Percentiles rank a stretch among this genome's conserved stretches.
Conservation (phyloP, 768 basidiomycete genomes). For the Punctularia strigosozonata region DNA sequence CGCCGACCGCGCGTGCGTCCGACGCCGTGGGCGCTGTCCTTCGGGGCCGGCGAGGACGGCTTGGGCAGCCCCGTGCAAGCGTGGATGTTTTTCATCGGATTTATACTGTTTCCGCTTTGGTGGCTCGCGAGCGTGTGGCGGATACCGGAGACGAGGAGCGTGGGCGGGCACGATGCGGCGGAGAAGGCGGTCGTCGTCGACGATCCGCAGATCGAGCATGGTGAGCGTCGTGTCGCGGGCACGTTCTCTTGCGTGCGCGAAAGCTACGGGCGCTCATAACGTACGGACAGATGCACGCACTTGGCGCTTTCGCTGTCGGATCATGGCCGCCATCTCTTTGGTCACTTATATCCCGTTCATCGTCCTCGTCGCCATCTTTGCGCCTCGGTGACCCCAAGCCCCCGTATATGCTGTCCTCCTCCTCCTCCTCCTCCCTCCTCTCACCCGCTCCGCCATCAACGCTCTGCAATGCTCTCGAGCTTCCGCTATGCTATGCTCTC, state of each 20-base stretch:
- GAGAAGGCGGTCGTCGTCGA: constrained; percentile 69
- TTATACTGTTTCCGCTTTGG: constrained; percentile 46
- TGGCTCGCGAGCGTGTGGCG: constrained; percentile 50
- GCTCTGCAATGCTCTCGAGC: no score
- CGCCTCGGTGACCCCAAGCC: constrained; percentile 9
- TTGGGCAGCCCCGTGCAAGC: constrained; percentile 56
- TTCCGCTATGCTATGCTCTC: no score
- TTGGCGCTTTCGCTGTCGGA: constrained; percentile 67
- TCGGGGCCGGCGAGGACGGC: constrained; percentile 28
- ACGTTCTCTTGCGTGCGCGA: constrained; percentile 3
- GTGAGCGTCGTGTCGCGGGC: constrained; percentile 26
- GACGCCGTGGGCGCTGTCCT: constrained; percentile 52
- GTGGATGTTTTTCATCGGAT: constrained; percentile 72
- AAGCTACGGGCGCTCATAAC: constrained; percentile 1
- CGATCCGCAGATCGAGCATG: constrained; percentile 70
- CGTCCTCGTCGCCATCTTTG: constrained; percentile 59
- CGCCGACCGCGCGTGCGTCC: constrained; percentile 42
- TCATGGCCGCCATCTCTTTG: constrained; percentile 56
- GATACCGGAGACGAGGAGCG: constrained; percentile 50
- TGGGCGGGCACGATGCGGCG: constrained; percentile 44
- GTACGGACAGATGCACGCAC: constrained; percentile 68
- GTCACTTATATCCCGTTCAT: constrained; percentile 76
- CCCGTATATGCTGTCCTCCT: no score
- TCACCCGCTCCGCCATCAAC: no score
- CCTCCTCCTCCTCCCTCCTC: no score